Base-by-base conservation (phyloP, 73 alveolate species). In the Tetrahymena malaccensis region DNA sequence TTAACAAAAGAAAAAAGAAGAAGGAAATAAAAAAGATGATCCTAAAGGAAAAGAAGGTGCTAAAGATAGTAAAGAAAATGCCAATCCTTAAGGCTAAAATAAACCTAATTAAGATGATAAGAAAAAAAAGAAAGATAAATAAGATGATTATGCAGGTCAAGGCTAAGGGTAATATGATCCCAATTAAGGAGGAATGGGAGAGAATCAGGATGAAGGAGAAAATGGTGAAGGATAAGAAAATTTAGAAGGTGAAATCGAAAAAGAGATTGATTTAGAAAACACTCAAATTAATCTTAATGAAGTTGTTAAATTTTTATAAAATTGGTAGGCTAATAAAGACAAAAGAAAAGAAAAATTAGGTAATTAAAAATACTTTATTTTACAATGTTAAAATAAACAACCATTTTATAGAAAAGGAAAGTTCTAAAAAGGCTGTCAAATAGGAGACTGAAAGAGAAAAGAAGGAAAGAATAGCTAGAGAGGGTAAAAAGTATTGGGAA, bases 401-500 rank as follows among this genome's bases (percentile, higher is more conserved):
- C n/a, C n/a, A n/a, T 70, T 70, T 70, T 22, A 93, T 96, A 96
- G 97, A 96, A 94, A 95, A 96, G 96, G 96, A 96, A 96, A 96
- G 98, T 70, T 96, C 98, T 27, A 96, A 94, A 55, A 85, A 96
- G 56, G 96, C 96, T 35, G 96, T 94, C 33, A 96, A 97, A 96
- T 97, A 98, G 95, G 98, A 97, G 70, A 97, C 98, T 94, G 99
- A 98, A 95, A 98, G 98, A 94, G 96, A 98, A 94, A 97, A 96
- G 96, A 98, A 98, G 96, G 99, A 98, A 35, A 57, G 98, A 85
- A 95, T 97, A 93, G 96, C 97, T 94, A 96, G 97, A 55, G 99
- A 97, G 89, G 99, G 98, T 94, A 96, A 98, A 50, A 96, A 95
- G 27, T 97, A 97, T 97, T 98, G 99, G 99, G 99, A 96, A 94